phyloP scores from a whole-genome alignment of 179 eudicot genomes.

The Corrigiola litoralis region DNA sequence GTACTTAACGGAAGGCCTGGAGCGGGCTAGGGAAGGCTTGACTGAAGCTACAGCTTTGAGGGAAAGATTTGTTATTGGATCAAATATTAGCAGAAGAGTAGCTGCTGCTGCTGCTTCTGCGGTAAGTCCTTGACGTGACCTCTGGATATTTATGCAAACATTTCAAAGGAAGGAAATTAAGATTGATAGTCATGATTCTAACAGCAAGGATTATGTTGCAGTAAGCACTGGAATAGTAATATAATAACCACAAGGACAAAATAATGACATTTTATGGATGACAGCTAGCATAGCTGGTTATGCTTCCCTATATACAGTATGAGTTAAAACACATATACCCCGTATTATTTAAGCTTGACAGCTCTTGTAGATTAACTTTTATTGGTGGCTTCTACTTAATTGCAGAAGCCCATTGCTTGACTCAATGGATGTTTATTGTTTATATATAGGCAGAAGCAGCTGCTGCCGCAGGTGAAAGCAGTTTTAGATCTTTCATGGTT shows the following conservation, averaged over 20 bases:
- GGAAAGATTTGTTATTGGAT: conserved; percentile 85
- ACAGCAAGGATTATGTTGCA: no score
- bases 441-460: conserved; percentile 91
- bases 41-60: conserved; percentile 89
- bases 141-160: neutral
- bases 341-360: neutral
- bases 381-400: neutral
- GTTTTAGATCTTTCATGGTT: conserved; percentile 97
- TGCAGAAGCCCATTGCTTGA: neutral
- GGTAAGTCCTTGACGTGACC: conserved; percentile 42
- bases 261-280: no score
- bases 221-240: neutral
- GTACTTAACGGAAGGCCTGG: conserved; percentile 89
- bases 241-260: no score
- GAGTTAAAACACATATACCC: no score
- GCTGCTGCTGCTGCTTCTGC: conserved; percentile 99
- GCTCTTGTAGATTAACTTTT: neutral
- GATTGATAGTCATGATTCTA: neutral
- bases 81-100: conserved; percentile 83
- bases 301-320: no score
- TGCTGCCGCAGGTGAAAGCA: conserved; percentile 99
- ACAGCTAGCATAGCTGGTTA: no score
- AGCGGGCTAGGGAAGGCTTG: conserved; percentile 83
- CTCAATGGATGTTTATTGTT: conserved; percentile 12
- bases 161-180: neutral